A percentile compares a stretch with the other conserved stretches of the same genome.
Conservation (phyloP, 768 basidiomycete species). For the Mycena latifolia region DNA sequence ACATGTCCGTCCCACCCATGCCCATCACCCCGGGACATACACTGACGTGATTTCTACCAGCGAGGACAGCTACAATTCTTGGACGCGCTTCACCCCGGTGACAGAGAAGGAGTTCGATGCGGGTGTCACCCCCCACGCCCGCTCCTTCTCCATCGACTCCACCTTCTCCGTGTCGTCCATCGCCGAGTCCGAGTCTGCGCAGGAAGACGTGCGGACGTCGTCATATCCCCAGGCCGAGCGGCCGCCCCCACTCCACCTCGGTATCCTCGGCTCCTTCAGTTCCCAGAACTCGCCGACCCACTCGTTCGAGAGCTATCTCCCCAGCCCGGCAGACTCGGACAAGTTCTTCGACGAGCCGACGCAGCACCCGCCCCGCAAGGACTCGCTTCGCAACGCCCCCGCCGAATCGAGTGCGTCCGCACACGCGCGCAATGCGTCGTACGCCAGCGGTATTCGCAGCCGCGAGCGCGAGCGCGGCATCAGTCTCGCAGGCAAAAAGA, state of each 20-base stretch:
- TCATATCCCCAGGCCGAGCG: constrained; percentile 48
- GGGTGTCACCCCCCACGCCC: constrained; percentile 62
- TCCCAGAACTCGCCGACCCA: constrained; percentile 58
- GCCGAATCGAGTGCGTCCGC: constrained; percentile 24
- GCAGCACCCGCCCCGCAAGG: constrained; percentile 33
- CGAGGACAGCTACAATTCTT: constrained; percentile 57
- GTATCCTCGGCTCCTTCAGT: constrained; percentile 56
- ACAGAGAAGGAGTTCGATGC: constrained; percentile 49
- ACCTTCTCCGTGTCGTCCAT: constrained; percentile 64
- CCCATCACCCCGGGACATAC: constrained; percentile 6
- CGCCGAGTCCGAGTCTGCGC: constrained; percentile 50
- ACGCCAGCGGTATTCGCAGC: constrained; percentile 53
- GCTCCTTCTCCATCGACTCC: constrained; percentile 74
- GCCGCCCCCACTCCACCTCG: constrained; percentile 64
- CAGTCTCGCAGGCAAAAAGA: constrained; percentile 74
- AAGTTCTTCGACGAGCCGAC: constrained; percentile 59
- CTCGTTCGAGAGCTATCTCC: constrained; percentile 67
- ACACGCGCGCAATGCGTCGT: constrained; percentile 66
- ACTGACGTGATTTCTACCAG: constrained; percentile 39
- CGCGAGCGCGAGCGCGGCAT: constrained; percentile 42
- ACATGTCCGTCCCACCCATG: constrained; percentile 45
- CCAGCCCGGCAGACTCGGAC: constrained; percentile 69
- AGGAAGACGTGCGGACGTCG: constrained; percentile 39
- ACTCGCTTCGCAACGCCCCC: constrained; percentile 38
- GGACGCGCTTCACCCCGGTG: constrained; percentile 52